Evolutionary conservation across 73 alveolate species (phyloP), one percentile per base, ranked within the genome.

Genomic region (Uronychia binucleata): DNA sequence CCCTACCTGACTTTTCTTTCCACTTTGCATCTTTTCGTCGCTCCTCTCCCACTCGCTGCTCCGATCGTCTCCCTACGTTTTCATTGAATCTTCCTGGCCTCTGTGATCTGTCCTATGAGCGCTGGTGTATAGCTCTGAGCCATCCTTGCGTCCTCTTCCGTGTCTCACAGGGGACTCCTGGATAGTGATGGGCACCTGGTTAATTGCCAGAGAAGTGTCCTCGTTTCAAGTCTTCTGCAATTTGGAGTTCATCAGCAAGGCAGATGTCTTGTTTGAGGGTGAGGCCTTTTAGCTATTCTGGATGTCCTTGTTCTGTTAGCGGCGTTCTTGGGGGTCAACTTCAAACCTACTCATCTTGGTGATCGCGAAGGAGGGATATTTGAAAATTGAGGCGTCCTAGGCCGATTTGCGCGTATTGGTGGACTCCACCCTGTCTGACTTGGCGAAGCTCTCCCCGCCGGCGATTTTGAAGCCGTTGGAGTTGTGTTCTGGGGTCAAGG

Each of bases 391-490:
- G 19, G 67, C 5, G n/a, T 46, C 67, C 19, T 46, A 19, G 67
- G 67, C 67, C 67, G 67, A 46, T 46, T 46, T 46, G 67, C 67
- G 67, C 67, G 67, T 46, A 46, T 46, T 46, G 19, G 67, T 46
- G 19, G 67, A 46, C n/a, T 46, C 67, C 5, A 46, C 67, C 19
- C 67, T 11, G 19, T 46, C 67, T 5, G n/a, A 11, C 19, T 46
- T 46, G 67, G 67, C 5, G 67, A 46, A 46, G 19, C 67, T 46
- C n/a, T 46, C 19, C 67, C 5, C 67, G 5, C n/a, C 67, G 5
- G 5, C 19, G 67, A 11, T 46, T 19, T 46, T 46, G 5, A 46
- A 11, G 67, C 67, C 67, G 19, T 46, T 46, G 67, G 67, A 46
- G 19, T 46, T 46, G 67, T 46, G 67, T 5, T 46, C 67, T 46